phyloP scores from a whole-genome alignment of 192 early-diverging fungal species.

The Coemansia sp. region DNA sequence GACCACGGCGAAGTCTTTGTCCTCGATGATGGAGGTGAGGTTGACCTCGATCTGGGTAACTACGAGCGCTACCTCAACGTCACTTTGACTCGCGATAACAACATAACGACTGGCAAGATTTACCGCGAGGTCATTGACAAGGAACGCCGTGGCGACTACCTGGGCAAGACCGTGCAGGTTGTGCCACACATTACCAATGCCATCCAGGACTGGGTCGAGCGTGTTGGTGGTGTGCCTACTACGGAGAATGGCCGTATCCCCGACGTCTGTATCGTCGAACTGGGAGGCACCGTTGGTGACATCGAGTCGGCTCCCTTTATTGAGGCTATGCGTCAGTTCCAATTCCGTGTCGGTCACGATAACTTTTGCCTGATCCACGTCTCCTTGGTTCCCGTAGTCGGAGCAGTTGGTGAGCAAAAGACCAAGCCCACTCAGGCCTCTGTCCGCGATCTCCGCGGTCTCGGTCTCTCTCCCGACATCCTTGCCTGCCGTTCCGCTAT shows the following conservation, averaged over 20 bases:
- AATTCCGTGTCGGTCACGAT: constrained; percentile 97
- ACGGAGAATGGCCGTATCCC: constrained; percentile 71
- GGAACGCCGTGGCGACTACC: constrained; percentile 93
- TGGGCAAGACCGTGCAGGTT: constrained; percentile 99
- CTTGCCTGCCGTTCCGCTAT: constrained; percentile 94
- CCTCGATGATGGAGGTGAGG: constrained; percentile 97
- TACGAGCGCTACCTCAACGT: constrained; percentile 98
- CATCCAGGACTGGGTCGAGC: constrained; percentile 98
- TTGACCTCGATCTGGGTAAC: constrained; percentile 98
- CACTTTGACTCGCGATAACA: constrained; percentile 93
- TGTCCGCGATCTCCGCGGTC: constrained; percentile 91
- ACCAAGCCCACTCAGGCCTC: constrained; percentile 99
- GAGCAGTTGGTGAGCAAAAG: constrained; percentile 98
- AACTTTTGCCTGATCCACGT: constrained; percentile 99
- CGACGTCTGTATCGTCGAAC: constrained; percentile 97
- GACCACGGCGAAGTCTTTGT: constrained; percentile 99
- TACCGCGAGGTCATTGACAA: constrained; percentile 95
- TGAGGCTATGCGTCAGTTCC: constrained; percentile 99
- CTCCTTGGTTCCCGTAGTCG: constrained; percentile 95
- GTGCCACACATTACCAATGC: constrained; percentile 98
- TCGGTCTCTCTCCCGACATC: constrained; percentile 94
- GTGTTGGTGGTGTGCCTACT: constrained; percentile 88
- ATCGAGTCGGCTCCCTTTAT: constrained; percentile 99
- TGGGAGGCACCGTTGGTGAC: constrained; percentile 98
- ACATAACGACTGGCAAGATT: constrained; percentile 99